Evolutionary conservation across 768 basidiomycete genomes (phyloP), one percentile per base, ranked within the genome.

Genomic region (Leucosporidium creatinivorum): DNA sequence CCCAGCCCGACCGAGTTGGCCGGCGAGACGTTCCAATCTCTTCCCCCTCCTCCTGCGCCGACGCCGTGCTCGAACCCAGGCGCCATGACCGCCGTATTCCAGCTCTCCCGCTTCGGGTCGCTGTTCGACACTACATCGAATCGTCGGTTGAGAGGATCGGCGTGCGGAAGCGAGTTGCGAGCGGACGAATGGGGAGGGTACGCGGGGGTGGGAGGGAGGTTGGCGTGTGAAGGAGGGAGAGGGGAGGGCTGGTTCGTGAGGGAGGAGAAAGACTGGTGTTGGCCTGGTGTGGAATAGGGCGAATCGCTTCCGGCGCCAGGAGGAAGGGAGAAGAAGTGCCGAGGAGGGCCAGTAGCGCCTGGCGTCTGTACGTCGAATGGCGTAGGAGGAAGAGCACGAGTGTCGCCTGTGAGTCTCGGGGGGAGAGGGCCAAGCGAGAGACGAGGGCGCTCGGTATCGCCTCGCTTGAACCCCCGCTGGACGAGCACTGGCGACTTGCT

Each of bases 321-420:
- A 21, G 69, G 69, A 9, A 70, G 56, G 21, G 69, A 65, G 62
- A 70, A 67, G 65, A 70, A 70, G 4, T 65, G 58, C 13, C 57
- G 50, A 17, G 65, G 57, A 2, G 33, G 44, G 7, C 50, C 58
- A 4, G 65, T 66, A 12, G 59, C 59, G 30, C 52, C 55, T 12
- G 28, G 52, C 25, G 61, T 58, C 23, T 25, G 58, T 2, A 39
- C 33, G 25, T 25, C 23, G 36, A 44, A 23, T 4, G 60, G 61
- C 0, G 52, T 50, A 12, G 64, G 63, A 4, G 51, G 39, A 19
- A 48, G 68, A 12, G 60, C 54, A 23, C 60, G 64, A 4, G 52
- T 26, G 26, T 36, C 28, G 56, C 10, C 30, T 13, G 39, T 44
- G 15, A 44, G 13, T 17, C 39, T 10, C 28, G 23, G 26, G 15